Conservation (phyloP, 164 flowering plant species). For the Macadamia integrifolia region DNA sequence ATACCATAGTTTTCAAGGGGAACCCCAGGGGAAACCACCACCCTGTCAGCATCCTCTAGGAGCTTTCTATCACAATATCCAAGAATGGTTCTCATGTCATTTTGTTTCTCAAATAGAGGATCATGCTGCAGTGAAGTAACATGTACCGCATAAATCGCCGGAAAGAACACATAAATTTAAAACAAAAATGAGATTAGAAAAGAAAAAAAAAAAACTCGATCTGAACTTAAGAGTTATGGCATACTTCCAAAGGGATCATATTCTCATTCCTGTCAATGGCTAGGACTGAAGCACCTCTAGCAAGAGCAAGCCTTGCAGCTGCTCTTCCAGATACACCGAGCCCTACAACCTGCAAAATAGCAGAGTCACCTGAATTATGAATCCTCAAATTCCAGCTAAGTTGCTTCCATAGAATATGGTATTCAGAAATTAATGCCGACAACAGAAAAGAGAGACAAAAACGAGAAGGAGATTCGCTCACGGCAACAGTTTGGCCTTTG, state of each 20-base stretch:
- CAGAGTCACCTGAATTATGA: background rate
- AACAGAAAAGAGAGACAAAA: background rate
- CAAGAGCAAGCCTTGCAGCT: slow-evolving; percentile 40
- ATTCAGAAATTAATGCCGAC: background rate
- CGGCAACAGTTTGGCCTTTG: slow-evolving; percentile 28
- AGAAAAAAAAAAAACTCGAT: background rate
- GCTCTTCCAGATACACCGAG: slow-evolving; percentile 39
- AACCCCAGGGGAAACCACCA: slow-evolving; percentile 46
- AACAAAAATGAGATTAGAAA: background rate
- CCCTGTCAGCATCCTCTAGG: slow-evolving; percentile 30
- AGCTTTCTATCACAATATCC: slow-evolving; percentile 24
- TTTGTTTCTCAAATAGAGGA: slow-evolving; percentile 17
- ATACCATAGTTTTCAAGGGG: slow-evolving; percentile 33
- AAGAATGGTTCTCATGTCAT: slow-evolving; percentile 27
- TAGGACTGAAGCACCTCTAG: slow-evolving; percentile 41
- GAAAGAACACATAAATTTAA: background rate
- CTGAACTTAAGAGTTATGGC: background rate
- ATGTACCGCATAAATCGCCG: background rate
- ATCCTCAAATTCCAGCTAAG: no score
- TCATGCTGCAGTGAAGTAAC: slow-evolving; percentile 21
- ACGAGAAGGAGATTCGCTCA: slow-evolving; percentile 8
- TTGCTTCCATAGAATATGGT: background rate
- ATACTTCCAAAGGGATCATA: slow-evolving; percentile 29
- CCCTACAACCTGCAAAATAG: slow-evolving; percentile 30
- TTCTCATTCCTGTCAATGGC: slow-evolving; percentile 39